Evolutionary conservation across 2,329 filamentous ascomycete genomes (phyloP), one percentile per base, ranked within the genome.

Genomic region (Cercospora sp.): DNA sequence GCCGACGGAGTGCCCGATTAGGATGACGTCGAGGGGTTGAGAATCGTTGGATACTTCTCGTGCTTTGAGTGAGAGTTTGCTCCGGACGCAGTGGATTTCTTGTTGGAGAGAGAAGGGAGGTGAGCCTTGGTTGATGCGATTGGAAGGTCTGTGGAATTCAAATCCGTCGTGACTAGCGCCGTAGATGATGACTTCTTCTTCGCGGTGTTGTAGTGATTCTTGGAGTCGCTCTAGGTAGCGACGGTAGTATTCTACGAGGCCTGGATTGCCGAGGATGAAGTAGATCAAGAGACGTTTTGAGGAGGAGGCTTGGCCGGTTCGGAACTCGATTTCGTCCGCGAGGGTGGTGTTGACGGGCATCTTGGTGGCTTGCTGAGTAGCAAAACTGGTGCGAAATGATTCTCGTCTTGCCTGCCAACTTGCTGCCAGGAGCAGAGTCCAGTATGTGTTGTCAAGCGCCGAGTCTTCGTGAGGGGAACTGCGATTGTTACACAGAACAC

Each of bases 231-330:
- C 81, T 10, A 93, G 82, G 78, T 93, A 94, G 43, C 86, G 83
- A 66, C 80, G 81, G 79, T 94, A 94, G 83, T 91, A 94, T 66
- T 85, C 86, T 61, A 93, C 86, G 18, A 93, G 82, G 5, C 91
- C 91, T 5, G 91, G 91, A 72, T 94, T 94, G 21, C 91, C 91
- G 30, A 90, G 87, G 49, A 94, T 84, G 79, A 92, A 90, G 81
- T 88, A 93, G 72, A 94, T 81, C 61, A 93, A 85, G 5, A 77
- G 51, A 34, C 53, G 57, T 16, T 58, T 61, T 26, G 18, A 8
- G 49, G 26, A 32, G 9, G 7, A 30, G 37, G 12, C 10, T 13
- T 53, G 24, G 26, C 64, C 58, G 3, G 10, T 61, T 53, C 43
- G 16, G 21, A 66, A 45, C 21, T 37, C 45, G 30, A 66, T 66